Base-by-base conservation (phyloP, 2,329 filamentous ascomycete genomes). In the Fusarium sp. region DNA sequence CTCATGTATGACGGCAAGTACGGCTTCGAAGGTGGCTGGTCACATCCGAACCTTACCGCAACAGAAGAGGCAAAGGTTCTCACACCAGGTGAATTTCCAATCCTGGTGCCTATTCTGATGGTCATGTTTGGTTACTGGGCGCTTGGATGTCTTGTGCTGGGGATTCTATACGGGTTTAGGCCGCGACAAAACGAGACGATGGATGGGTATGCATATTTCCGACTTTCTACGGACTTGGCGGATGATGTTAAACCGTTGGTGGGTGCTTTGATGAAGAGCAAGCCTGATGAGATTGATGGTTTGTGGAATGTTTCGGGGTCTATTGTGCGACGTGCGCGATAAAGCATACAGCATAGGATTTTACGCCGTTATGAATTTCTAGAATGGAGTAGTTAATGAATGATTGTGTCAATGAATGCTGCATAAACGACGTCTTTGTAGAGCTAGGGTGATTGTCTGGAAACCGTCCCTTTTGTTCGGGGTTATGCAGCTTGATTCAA, bases 1-100 rank as follows among this genome's bases (percentile, higher is more conserved):
- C 49, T 51, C 27, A 51, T 51, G 49, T 51, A 33, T 7, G 49
- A 51, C 13, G 49, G 49, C 49, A 51, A 51, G 11, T 51, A 51
- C 6, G 49, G 27, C n/a, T 51, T 51, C 8, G 49, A 51, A 13
- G 49, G 29, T 4, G 49, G 49, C 2, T 51, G 49, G 49, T 13
- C 8, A 29, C 49, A 51, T 13, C 27, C 27, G 10, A 51, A 51
- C 18, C 16, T 51, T 10, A 51, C 11, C 1, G 49, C 49, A 6
- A 51, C 49, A 1, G 49, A 51, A 33, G 49, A 51, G 27, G 7
- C 49, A 4, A 51, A 51, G 27, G 49, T 51, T 8, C 27, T 51
- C 4, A 51, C 49, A 2, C 49, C 27, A 14, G 49, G 49, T 1
- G 49, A 51, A 18, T 51, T 51, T 4, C 49, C 49, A 6, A 20